These are phyloP conservation scores for Xylariales sp. DNA, from an alignment of 2,329 filamentous ascomycete genomes.

Conservation along the genomic window DNA sequence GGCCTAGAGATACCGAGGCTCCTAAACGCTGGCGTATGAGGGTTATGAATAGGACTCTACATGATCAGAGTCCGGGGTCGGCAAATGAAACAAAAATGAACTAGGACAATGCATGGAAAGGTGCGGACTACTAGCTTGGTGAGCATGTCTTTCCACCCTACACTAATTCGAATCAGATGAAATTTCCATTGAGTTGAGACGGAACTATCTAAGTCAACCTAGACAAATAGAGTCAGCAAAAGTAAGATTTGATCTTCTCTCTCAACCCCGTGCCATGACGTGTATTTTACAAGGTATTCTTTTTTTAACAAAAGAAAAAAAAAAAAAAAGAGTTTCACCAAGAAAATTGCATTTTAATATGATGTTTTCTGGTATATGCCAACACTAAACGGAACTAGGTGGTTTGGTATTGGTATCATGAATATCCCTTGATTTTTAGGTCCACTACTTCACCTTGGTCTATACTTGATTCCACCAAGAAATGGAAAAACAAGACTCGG, in stretches of 20 bases:
- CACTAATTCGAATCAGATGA: too few species aligned
- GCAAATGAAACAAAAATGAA: neutral
- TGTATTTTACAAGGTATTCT: too few species aligned
- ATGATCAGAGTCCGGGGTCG: neutral
- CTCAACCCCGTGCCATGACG: neutral
- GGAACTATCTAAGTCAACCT: neutral
- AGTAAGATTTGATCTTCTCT: neutral
- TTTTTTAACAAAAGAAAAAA: too few species aligned
- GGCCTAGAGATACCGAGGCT: constrained; percentile 9
- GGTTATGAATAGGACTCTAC: neutral
- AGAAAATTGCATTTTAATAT: neutral
- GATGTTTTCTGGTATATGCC: neutral
- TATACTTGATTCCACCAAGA: neutral
- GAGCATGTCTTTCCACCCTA: neutral
- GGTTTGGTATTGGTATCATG: neutral
- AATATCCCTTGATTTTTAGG: neutral
- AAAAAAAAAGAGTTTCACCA: neutral
- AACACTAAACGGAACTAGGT: neutral
- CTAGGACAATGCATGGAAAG: neutral
- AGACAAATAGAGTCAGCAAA: neutral
- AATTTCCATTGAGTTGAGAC: neutral
- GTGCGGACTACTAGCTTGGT: neutral
- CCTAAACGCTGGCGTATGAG: neutral
- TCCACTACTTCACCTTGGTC: constrained; percentile 7
- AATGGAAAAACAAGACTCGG: neutral